These are phyloP conservation scores for Parathielavia hyrcaniae DNA, from an alignment of 495 filamentous ascomycete species.

Conservation along the genomic window DNA sequence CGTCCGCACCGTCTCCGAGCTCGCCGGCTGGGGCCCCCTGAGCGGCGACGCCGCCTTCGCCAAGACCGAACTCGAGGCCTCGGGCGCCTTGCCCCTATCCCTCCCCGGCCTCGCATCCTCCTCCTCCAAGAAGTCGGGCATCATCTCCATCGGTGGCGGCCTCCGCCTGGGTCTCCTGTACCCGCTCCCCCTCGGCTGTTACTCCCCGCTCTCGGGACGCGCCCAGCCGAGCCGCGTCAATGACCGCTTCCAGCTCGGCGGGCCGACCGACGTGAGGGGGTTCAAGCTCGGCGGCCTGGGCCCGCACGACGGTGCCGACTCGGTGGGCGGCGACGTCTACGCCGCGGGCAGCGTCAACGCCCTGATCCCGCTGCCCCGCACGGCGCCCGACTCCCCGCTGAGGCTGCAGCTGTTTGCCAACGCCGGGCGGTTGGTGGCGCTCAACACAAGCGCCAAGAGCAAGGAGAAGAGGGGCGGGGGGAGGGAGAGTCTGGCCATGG, in stretches of 20 bases:
- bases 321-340: conserved; percentile 86
- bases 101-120: conserved; percentile 55
- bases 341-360: conserved; percentile 80
- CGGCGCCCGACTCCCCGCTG: conserved; percentile 73
- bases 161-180: conserved; percentile 53
- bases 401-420: conserved; percentile 87
- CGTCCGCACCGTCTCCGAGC: conserved; percentile 65
- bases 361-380: conserved; percentile 72
- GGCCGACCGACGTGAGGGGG: conserved; percentile 88
- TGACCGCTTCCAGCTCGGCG: conserved; percentile 91
- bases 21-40: conserved; percentile 80
- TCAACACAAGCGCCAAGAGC: conserved; percentile 54
- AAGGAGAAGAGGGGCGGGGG: conserved; percentile 38
- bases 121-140: conserved; percentile 50
- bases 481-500: conserved; percentile 28
- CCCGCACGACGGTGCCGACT: conserved; percentile 74
- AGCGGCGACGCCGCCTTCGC: conserved; percentile 85
- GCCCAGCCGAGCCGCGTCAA: conserved; percentile 69
- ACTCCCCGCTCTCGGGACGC: conserved; percentile 39
- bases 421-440: conserved; percentile 73
- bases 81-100: conserved; percentile 64
- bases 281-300: conserved; percentile 86
- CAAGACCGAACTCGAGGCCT: conserved; percentile 78
- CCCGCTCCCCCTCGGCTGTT: conserved; percentile 52
- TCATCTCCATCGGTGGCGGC: conserved; percentile 53